These are phyloP conservation scores for Trametes cingulata DNA, from an alignment of 768 basidiomycete genomes.

Conservation along the genomic window DNA sequence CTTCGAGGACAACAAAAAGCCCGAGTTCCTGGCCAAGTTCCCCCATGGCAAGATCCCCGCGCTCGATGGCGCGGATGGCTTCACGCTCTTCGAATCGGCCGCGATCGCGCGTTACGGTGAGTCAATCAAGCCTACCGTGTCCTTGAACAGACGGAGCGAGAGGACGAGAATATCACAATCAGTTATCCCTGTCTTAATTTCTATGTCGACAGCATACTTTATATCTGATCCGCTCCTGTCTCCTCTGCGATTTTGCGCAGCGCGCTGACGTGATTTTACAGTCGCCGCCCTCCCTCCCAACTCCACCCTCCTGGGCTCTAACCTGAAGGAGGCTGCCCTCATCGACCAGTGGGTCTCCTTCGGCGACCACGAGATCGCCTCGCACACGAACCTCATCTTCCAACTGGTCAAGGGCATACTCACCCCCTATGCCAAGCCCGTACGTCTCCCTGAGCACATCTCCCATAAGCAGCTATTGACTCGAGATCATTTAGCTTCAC, in stretches of 20 bases:
- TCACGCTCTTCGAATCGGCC: conserved; percentile 73
- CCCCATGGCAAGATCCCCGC: conserved; percentile 85
- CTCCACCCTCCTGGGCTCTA: conserved; percentile 71
- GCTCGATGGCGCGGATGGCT: conserved; percentile 73
- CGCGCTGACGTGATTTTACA: conserved; percentile 34
- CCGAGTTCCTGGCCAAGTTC: conserved; percentile 74
- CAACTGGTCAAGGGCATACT: conserved; percentile 48
- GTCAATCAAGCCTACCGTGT: conserved; percentile 43
- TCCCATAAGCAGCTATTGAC: background rate
- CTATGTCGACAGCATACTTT: conserved; percentile 33
- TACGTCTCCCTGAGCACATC: conserved; percentile 38
- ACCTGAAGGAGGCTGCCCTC: conserved; percentile 65
- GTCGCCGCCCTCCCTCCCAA: conserved; percentile 80
- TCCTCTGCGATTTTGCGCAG: conserved; percentile 9
- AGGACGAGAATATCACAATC: conserved; percentile 49
- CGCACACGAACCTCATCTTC: conserved; percentile 38
- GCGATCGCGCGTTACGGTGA: conserved; percentile 89
- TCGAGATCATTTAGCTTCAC: conserved; percentile 51
- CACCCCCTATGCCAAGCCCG: conserved; percentile 80
- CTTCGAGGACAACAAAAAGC: conserved; percentile 65
- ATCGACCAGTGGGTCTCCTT: conserved; percentile 87
- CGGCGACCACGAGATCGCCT: conserved; percentile 63
- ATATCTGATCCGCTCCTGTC: conserved; percentile 36
- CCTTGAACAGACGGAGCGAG: conserved; percentile 2
- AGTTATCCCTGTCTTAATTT: conserved; percentile 77